Evolutionary conservation across 202 grass and related monocot genomes (phyloP).

Genomic region (Hordeum pubiflorum): DNA sequence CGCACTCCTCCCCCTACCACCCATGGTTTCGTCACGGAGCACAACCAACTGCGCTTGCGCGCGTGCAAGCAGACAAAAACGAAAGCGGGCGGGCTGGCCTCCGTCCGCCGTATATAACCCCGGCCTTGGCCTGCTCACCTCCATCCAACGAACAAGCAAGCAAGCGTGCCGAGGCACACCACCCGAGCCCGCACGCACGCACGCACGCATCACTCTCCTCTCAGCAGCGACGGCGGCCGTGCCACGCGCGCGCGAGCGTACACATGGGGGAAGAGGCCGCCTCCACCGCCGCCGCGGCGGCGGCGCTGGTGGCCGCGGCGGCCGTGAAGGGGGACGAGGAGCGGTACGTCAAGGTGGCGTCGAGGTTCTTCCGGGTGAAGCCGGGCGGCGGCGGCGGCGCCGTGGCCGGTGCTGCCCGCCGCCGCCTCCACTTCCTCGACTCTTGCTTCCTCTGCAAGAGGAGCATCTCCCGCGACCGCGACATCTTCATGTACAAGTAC

Average conservation of each 20-base stretch:
- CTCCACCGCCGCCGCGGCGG: neutral
- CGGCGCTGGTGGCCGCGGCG: neutral
- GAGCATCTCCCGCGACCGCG: conserved; percentile 29
- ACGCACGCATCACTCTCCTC: neutral
- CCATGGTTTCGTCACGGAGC: conserved; percentile 21
- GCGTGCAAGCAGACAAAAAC: neutral
- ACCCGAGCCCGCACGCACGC: neutral
- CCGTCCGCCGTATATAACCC: neutral
- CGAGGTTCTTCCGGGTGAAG: conserved; percentile 38
- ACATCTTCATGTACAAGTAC: conserved; percentile 77
- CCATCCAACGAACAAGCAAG: neutral
- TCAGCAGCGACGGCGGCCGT: neutral
- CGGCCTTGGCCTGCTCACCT: neutral
- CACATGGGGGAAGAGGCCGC: neutral
- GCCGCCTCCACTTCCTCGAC: conserved; percentile 35
- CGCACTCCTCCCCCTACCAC: neutral
- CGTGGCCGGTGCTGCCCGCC: neutral
- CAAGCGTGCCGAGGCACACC: neutral
- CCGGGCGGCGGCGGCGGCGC: neutral
- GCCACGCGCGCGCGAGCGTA: neutral
- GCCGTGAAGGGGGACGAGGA: conserved; percentile 8
- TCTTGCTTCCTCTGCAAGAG: conserved; percentile 73
- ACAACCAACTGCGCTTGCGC: neutral
- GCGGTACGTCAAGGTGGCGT: conserved; percentile 31
- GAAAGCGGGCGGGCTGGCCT: neutral